These are phyloP conservation scores for Tagetes erecta DNA, from an alignment of 129 eudicot species.

Conservation along the genomic window DNA sequence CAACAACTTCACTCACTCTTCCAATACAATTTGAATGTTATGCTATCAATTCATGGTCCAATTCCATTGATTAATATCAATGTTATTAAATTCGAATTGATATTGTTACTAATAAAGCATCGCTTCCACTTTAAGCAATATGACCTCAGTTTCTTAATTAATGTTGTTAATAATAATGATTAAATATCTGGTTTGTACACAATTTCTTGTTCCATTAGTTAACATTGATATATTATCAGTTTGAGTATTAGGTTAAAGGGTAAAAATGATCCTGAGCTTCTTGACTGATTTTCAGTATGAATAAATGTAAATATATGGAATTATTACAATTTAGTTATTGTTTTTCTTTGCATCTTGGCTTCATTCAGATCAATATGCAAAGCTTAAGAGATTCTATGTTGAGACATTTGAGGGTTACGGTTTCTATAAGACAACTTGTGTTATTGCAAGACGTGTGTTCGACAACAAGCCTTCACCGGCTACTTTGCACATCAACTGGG, in stretches of 20 bases:
- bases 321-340: neutral
- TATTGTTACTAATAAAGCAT: neutral
- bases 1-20: too few relatives aligned
- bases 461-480: slow-evolving; percentile 17
- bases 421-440: slow-evolving; percentile 26
- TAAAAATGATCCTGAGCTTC: neutral
- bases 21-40: neutral
- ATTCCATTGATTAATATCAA: neutral
- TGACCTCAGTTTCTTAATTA: neutral
- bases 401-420: slow-evolving; percentile 47
- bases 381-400: slow-evolving; percentile 51
- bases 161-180: neutral
- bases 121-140: neutral
- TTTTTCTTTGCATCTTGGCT: slow-evolving; percentile 17
- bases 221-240: too few relatives aligned
- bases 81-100: neutral
- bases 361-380: slow-evolving; percentile 49
- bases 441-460: slow-evolving; percentile 23
- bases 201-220: neutral
- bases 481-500: slow-evolving; percentile 48
- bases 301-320: neutral
- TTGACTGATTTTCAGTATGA: neutral
- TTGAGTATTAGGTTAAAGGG: too few relatives aligned
- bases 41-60: neutral
- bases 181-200: neutral